Percentiles rank a stretch among this genome's conserved stretches.
Conservation (phyloP, 768 basidiomycete species). For the Naganishia randhawae region DNA sequence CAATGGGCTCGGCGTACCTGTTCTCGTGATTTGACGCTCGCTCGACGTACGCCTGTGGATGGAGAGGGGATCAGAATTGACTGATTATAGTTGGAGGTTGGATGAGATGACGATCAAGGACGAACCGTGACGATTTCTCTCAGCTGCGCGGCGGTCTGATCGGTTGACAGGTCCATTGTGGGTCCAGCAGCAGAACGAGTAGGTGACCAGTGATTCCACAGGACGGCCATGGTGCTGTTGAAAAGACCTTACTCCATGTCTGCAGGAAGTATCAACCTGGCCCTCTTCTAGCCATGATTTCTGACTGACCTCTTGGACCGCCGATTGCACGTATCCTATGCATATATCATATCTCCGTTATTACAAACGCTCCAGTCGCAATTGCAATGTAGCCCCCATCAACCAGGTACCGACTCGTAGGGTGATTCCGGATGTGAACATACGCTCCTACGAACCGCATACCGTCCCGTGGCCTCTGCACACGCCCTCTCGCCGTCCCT, state of each 20-base stretch:
- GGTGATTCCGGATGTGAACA: neutral
- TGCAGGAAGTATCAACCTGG: too few species aligned
- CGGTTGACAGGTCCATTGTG: neutral
- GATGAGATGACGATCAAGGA: neutral
- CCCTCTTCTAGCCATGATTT: too few species aligned
- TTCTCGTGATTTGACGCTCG: constrained; percentile 5
- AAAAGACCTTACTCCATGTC: too few species aligned
- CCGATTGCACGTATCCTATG: too few species aligned
- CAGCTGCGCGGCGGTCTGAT: neutral
- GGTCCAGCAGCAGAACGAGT: neutral
- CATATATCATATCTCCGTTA: neutral
- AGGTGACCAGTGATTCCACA: constrained; percentile 15
- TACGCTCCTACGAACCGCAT: neutral
- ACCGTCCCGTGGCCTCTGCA: neutral
- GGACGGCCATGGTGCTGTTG: neutral
- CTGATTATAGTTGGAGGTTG: neutral
- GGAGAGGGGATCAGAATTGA: neutral
- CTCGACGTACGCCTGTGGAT: constrained; percentile 8
- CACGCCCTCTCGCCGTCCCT: neutral
- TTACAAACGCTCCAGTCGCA: neutral
- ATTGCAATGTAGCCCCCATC: neutral
- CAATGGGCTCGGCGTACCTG: constrained; percentile 17
- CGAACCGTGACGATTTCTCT: constrained; percentile 1
- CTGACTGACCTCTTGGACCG: too few species aligned
- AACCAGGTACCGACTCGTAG: neutral